These are phyloP conservation scores for Starmerella tilneyi DNA, from an alignment of 805 yeast genomes.

Conservation along the genomic window DNA sequence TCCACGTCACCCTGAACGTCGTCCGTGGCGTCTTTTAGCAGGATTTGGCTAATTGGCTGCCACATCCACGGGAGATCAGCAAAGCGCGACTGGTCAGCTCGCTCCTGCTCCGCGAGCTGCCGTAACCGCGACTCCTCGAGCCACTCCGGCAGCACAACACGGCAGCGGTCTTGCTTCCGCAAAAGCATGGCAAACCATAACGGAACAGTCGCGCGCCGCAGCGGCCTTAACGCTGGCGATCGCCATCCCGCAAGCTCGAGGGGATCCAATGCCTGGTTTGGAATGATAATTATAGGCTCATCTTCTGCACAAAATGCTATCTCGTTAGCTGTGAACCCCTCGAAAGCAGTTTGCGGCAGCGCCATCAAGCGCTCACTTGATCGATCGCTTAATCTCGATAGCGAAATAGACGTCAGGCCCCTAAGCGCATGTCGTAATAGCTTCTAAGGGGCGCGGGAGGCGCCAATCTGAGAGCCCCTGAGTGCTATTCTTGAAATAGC, in stretches of 20 bases:
- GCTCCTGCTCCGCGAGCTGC: slow-evolving; percentile 56
- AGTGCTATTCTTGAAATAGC: too few relatives aligned
- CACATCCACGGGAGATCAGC: slow-evolving; percentile 67
- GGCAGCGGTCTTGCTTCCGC: slow-evolving; percentile 77
- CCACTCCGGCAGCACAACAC: slow-evolving; percentile 82
- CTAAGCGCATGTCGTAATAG: too few relatives aligned
- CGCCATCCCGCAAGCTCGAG: slow-evolving; percentile 53
- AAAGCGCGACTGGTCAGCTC: slow-evolving; percentile 47
- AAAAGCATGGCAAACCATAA: slow-evolving; percentile 79
- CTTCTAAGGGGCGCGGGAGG: too few relatives aligned
- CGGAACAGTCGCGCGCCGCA: slow-evolving; percentile 62
- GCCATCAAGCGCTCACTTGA: not conserved
- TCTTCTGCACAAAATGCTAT: slow-evolving; percentile 78
- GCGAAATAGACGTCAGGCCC: too few relatives aligned
- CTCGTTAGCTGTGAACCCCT: slow-evolving; percentile 38
- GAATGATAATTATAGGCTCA: slow-evolving; percentile 61
- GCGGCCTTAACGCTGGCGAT: slow-evolving; percentile 52
- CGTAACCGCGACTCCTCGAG: slow-evolving; percentile 46
- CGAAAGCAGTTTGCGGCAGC: slow-evolving; percentile 3
- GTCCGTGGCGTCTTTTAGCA: slow-evolving; percentile 62
- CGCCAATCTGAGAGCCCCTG: too few relatives aligned
- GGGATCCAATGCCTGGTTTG: slow-evolving; percentile 61
- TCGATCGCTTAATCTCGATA: too few relatives aligned
- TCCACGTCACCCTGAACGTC: slow-evolving; percentile 69
- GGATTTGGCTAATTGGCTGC: slow-evolving; percentile 67